A percentile compares a stretch with the other conserved stretches of the same genome.
Conservation (phyloP, 1,284 basidiomycete species). For the Filobasidium uniguttulatum region DNA sequence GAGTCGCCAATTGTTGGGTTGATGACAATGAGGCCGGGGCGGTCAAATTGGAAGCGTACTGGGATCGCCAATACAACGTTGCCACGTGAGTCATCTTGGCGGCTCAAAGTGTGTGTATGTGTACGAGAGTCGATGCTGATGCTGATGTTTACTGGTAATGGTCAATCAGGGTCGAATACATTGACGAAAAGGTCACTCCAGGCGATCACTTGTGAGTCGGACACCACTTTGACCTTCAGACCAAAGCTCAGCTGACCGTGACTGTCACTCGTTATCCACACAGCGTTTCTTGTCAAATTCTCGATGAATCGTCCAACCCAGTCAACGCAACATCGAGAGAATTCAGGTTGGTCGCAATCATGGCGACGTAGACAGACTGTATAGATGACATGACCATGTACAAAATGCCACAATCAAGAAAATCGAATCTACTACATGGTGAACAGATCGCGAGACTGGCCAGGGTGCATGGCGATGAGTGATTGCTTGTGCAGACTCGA, state of each 20-base stretch:
- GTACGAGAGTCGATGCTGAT: constrained; percentile 3
- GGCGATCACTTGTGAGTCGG: constrained; percentile 31
- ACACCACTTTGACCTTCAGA: no score
- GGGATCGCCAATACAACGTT: constrained; percentile 32
- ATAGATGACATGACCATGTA: background rate
- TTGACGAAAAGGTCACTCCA: constrained; percentile 34
- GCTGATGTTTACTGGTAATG: background rate
- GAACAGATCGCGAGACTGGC: no score
- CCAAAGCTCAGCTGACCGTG: no score
- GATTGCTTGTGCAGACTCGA: no score
- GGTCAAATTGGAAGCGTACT: constrained; percentile 29
- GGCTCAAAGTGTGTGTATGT: background rate
- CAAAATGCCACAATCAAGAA: no score
- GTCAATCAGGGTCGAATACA: constrained; percentile 33
- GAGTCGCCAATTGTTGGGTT: constrained; percentile 37
- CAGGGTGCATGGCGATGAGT: no score
- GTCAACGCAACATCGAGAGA: constrained; percentile 31
- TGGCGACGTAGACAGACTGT: constrained; percentile 30
- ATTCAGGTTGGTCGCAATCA: constrained; percentile 37
- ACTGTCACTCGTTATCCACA: constrained; percentile 1
- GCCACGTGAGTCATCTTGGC: constrained; percentile 24
- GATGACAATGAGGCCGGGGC: constrained; percentile 36
- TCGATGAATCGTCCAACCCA: constrained; percentile 30
- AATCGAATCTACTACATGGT: background rate
- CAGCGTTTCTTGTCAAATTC: constrained; percentile 36